Percentiles rank a stretch among this genome's conserved stretches.
Evolutionary conservation across 441 rosid species (phyloP).

Genomic region (Erodium chrysanthum): DNA sequence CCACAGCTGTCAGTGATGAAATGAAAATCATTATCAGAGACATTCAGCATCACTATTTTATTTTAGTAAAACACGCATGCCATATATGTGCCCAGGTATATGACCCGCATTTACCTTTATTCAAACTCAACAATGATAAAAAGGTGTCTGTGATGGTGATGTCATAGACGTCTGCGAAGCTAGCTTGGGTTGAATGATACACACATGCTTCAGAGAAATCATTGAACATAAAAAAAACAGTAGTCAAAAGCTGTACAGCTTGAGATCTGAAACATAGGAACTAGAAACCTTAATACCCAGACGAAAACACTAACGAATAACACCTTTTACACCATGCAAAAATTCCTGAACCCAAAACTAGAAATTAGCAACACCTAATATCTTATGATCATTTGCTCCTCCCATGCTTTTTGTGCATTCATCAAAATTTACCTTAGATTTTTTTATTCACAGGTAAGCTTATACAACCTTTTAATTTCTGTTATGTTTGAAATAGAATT

Average conservation of each 20-base stretch:
- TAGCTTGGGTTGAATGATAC: constrained; percentile 8
- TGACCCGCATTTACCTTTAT: neutral
- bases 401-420: neutral
- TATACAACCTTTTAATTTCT: neutral
- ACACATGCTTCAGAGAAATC: constrained; percentile 4
- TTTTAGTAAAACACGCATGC: neutral
- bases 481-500: neutral
- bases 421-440: neutral
- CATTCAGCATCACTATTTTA: constrained; percentile 13
- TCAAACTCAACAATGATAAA: neutral
- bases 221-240: neutral
- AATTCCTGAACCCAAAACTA: neutral
- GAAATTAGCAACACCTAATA: neutral
- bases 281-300: neutral
- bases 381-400: neutral
- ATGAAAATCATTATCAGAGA: constrained; percentile 9
- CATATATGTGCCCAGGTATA: neutral
- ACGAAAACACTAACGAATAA: neutral
- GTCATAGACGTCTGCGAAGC: constrained; percentile 8
- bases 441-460: neutral
- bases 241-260: constrained; percentile 4
- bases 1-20: neutral
- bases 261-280: neutral
- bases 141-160: neutral
- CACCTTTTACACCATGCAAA: neutral